These are phyloP conservation scores for Thuja plicata DNA, from an alignment of 83 land plant genomes.

Conservation along the genomic window DNA sequence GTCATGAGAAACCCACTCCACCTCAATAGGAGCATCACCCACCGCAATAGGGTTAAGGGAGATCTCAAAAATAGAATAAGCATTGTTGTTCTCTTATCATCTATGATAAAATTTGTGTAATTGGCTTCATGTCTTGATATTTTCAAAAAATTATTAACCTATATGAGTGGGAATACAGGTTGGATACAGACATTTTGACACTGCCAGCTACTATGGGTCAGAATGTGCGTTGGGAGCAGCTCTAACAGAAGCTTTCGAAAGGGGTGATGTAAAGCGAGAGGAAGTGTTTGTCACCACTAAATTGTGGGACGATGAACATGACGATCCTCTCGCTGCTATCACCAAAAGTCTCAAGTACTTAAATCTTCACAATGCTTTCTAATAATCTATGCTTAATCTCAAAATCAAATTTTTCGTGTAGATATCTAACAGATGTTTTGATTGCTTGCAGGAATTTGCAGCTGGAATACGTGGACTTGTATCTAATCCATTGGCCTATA, in stretches of 20 bases:
- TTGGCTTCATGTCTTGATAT: no score
- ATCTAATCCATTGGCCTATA: slow-evolving; percentile 61
- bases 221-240: slow-evolving; percentile 34
- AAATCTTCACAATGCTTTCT: background rate
- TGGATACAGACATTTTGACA: slow-evolving; percentile 37
- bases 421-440: background rate
- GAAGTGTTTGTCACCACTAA: slow-evolving; percentile 42
- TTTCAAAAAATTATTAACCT: no score
- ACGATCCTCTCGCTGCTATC: slow-evolving; percentile 33
- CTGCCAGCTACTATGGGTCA: slow-evolving; percentile 25
- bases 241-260: slow-evolving; percentile 18
- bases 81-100: no score
- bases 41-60: no score
- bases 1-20: no score
- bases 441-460: slow-evolving; percentile 38
- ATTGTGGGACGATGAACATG: slow-evolving; percentile 27
- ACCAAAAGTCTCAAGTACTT: slow-evolving; percentile 16
- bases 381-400: background rate
- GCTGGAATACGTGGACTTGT: slow-evolving; percentile 61
- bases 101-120: no score
- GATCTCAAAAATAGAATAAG: no score
- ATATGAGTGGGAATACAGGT: no score
- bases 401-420: background rate
- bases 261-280: slow-evolving; percentile 12
- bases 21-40: no score